Evolutionary conservation across 2,329 filamentous ascomycete species (phyloP), one percentile per base, ranked within the genome.

Genomic region (Fusarium sp.): DNA sequence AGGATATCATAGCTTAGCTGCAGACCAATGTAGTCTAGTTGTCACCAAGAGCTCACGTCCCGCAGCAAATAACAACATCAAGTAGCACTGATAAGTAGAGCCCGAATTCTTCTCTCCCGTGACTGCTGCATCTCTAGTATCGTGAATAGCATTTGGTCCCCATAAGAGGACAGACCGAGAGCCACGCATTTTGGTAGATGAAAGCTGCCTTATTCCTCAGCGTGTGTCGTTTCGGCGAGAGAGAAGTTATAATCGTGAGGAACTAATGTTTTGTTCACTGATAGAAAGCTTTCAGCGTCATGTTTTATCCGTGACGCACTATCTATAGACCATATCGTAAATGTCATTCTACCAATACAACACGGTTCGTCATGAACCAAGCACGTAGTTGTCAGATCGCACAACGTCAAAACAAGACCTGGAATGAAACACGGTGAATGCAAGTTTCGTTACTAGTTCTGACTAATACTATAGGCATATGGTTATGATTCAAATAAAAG

Each of bases 131-230:
- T 76, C 75, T 0, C 73, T 73, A 2, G 74, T 74, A 12, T 78
- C 55, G 23, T 77, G 75, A 11, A 77, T 59, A 4, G 39, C 59
- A 18, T 76, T 76, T 0, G 68, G 73, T 5, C 76, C 70, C 21
- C 3, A 16, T 21, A 46, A 9, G 8, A 60, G 54, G 15, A 48
- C 18, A 10, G 39, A 42, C 42, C n/a, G 19, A 18, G 33, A 42
- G 35, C 7, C 11, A 14, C 35, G 25, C 35, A 48, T 54, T 12
- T 25, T 60, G n/a, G 2, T 23, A 37, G 8, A 49, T 19, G 15
- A 5, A 23, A 31, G 5, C 4, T n/a, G 18, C 21, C 7, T 48
- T 16, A n/a, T 48, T n/a, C 7, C 16, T n/a, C 11, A 18, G 5
- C 7, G 14, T n/a, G 21, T 4, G 7, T 5, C 18, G 7, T 18